Evolutionary conservation across 2,329 filamentous ascomycete species (phyloP).

Genomic region (Fusarium sp.): DNA sequence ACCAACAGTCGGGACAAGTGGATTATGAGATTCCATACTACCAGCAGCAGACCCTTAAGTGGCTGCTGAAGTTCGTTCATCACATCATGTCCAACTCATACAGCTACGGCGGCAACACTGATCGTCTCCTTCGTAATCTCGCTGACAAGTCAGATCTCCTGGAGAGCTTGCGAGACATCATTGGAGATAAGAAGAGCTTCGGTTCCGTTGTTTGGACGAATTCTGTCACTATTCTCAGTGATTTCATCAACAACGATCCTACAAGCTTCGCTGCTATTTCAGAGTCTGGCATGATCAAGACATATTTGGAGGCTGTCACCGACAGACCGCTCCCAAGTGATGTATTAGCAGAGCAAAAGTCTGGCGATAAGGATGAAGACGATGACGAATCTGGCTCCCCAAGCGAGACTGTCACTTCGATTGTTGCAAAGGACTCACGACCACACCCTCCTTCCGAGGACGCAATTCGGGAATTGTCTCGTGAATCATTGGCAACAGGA

Average conservation of each 20-base stretch:
- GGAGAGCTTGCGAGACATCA: slow-evolving; percentile 81
- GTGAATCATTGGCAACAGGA: slow-evolving; percentile 70
- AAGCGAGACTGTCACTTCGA: slow-evolving; percentile 57
- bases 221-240: slow-evolving; percentile 89
- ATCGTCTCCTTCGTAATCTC: slow-evolving; percentile 89
- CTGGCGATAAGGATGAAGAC: slow-evolving; percentile 49
- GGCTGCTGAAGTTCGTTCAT: slow-evolving; percentile 95
- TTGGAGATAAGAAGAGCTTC: slow-evolving; percentile 82
- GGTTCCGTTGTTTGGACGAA: slow-evolving; percentile 97
- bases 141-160: slow-evolving; percentile 93
- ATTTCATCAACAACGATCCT: slow-evolving; percentile 98
- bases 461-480: slow-evolving; percentile 61
- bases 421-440: slow-evolving; percentile 55
- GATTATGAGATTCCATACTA: slow-evolving; percentile 96
- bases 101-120: slow-evolving; percentile 81
- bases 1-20: slow-evolving; percentile 81
- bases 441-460: slow-evolving; percentile 68
- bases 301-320: slow-evolving; percentile 85
- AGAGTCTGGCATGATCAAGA: slow-evolving; percentile 90
- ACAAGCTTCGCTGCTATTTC: slow-evolving; percentile 97
- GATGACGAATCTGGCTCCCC: slow-evolving; percentile 55
- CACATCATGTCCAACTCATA: slow-evolving; percentile 89
- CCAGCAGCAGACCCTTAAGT: slow-evolving; percentile 92
- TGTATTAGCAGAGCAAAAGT: slow-evolving; percentile 50
- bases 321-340: slow-evolving; percentile 59